Percentiles rank a stretch among this genome's conserved stretches.
phyloP scores from a whole-genome alignment of 345 rosid genomes.

The Eutrema yunnanense region DNA sequence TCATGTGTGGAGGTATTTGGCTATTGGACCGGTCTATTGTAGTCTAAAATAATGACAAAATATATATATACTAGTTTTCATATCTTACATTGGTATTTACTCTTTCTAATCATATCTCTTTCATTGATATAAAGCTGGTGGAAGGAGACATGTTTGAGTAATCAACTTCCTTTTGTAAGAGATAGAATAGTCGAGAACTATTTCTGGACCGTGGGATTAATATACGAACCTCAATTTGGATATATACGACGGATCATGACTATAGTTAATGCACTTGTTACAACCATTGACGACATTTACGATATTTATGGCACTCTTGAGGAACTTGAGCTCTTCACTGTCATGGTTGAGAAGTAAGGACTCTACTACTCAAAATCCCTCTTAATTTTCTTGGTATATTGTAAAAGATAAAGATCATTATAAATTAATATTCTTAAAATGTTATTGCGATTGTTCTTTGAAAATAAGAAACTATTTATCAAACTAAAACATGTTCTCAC shows the following conservation, averaged over 20 bases:
- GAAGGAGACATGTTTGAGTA: constrained; percentile 18
- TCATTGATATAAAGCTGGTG: constrained; percentile 31
- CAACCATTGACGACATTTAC: constrained; percentile 36
- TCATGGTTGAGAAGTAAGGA: constrained; percentile 31
- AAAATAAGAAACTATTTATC: not conserved
- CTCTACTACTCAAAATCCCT: not conserved
- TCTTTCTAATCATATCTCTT: not conserved
- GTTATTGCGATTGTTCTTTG: not conserved
- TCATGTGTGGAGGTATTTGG: no score
- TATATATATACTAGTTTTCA: not conserved
- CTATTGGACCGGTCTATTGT: no score
- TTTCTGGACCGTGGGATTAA: constrained; percentile 29
- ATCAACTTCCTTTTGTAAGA: constrained; percentile 28
- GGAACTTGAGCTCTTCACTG: constrained; percentile 40
- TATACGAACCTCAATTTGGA: constrained; percentile 30
- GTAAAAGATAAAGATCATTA: not conserved
- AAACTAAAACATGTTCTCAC: not conserved
- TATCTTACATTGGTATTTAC: not conserved
- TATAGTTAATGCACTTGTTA: not conserved
- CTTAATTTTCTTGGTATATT: not conserved
- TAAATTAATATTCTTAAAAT: not conserved
- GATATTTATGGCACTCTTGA: constrained; percentile 39
- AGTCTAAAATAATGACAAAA: no score
- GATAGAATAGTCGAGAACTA: constrained; percentile 36
- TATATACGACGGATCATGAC: constrained; percentile 15